phyloP scores from a whole-genome alignment of 73 alveolate genomes.

The Paramecium sonneborni region DNA sequence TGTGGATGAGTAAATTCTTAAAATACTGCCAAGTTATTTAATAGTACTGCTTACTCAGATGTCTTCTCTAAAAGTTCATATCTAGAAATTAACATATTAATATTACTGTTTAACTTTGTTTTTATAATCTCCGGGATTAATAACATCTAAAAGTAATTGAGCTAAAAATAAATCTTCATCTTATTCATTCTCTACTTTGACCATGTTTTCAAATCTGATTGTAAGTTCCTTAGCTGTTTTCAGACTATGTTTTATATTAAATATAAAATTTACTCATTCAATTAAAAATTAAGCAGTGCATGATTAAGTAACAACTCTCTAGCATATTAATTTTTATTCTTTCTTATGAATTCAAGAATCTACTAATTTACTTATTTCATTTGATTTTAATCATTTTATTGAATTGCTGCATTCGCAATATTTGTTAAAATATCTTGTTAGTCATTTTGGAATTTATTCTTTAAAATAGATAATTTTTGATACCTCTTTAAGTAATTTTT shows the following conservation, averaged over 20 bases:
- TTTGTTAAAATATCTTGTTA: conserved; percentile 17
- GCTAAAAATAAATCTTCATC: conserved; percentile 52
- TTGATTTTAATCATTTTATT: neutral
- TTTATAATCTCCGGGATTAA: neutral
- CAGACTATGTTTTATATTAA: neutral
- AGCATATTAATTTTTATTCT: conserved; percentile 40
- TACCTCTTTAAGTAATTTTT: conserved; percentile 21
- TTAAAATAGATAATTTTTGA: no score
- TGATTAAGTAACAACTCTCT: conserved; percentile 42
- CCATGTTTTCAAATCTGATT: conserved; percentile 49
- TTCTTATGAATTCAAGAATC: neutral
- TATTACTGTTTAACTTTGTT: neutral
- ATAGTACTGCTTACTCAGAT: conserved; percentile 27
- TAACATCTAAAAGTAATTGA: neutral
- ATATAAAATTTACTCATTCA: neutral
- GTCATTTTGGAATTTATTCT: conserved; percentile 11
- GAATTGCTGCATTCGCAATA: conserved; percentile 25
- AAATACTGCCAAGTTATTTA: conserved; percentile 17
- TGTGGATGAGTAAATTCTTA: conserved; percentile 9
- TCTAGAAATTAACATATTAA: neutral
- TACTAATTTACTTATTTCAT: conserved; percentile 18
- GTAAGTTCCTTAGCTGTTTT: conserved; percentile 27
- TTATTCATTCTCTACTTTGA: conserved; percentile 15
- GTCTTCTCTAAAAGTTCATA: conserved; percentile 14
- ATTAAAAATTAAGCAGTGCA: neutral